Evolutionary conservation across 345 rosid species (phyloP).

Genomic region (Excoecaria agallocha): DNA sequence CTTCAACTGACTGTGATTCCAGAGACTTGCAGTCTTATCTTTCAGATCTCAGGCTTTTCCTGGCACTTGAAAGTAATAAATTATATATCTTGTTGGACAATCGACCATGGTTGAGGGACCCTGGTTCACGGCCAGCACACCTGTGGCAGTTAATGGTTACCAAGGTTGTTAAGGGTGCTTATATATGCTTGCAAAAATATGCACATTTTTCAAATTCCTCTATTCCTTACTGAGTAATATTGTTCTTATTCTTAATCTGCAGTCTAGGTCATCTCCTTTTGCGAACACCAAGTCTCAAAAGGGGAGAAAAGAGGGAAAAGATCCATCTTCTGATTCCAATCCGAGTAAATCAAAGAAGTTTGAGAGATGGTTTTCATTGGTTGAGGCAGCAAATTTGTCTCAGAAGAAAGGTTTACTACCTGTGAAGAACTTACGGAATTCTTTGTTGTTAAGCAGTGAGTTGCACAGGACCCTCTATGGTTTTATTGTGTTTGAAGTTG

Average conservation of each 20-base stretch:
- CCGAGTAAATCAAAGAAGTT: slow-evolving; percentile 35
- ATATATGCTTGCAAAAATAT: neutral
- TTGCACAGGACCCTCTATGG: slow-evolving; percentile 79
- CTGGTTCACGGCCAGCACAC: slow-evolving; percentile 64
- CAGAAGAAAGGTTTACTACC: slow-evolving; percentile 55
- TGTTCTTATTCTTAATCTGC: slow-evolving; percentile 30
- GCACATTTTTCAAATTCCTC: neutral
- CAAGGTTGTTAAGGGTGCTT: slow-evolving; percentile 53
- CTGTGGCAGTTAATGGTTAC: slow-evolving; percentile 98
- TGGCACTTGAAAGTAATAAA: slow-evolving; percentile 75
- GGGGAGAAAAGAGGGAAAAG: slow-evolving; percentile 43
- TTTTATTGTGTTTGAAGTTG: slow-evolving; percentile 87
- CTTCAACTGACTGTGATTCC: slow-evolving; percentile 32
- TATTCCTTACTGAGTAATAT: slow-evolving; percentile 11
- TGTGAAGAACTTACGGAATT: slow-evolving; percentile 61
- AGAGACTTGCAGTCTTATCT: slow-evolving; percentile 98
- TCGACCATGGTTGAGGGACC: slow-evolving; percentile 74
- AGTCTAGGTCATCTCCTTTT: slow-evolving; percentile 98
- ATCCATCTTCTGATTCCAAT: slow-evolving; percentile 32
- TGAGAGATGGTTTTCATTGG: slow-evolving; percentile 65
- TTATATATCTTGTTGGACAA: slow-evolving; percentile 89
- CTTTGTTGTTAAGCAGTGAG: slow-evolving; percentile 58
- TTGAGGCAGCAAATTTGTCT: slow-evolving; percentile 57
- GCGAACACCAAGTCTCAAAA: slow-evolving; percentile 71
- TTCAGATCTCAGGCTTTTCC: slow-evolving; percentile 77